phyloP scores from a whole-genome alignment of 2,329 filamentous ascomycete species.

The Hyphodiscus sp. region DNA sequence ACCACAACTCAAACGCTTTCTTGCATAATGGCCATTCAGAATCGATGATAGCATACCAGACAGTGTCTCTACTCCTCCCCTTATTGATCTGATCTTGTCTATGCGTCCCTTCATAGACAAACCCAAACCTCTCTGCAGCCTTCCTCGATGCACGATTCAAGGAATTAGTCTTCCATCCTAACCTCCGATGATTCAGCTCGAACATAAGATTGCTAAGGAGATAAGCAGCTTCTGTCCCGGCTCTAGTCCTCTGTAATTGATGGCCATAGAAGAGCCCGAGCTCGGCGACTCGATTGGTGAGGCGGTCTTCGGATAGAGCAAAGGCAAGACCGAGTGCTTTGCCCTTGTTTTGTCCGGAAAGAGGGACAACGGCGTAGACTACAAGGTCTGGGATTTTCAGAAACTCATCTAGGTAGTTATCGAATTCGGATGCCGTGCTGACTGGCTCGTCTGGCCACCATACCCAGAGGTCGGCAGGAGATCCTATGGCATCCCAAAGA shows the following conservation, averaged over 20 bases:
- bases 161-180: slow-evolving; percentile 57
- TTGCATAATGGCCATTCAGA: slow-evolving; percentile 48
- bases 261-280: slow-evolving; percentile 41
- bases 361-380: slow-evolving; percentile 5
- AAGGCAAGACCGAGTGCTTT: slow-evolving; percentile 8
- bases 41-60: slow-evolving; percentile 52
- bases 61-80: slow-evolving; percentile 48
- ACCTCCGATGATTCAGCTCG: slow-evolving; percentile 47
- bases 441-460: slow-evolving; percentile 8
- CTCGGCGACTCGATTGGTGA: slow-evolving; percentile 11
- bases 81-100: slow-evolving; percentile 53
- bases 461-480: slow-evolving; percentile 9
- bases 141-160: slow-evolving; percentile 45
- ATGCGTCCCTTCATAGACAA: slow-evolving; percentile 51
- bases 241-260: slow-evolving; percentile 43
- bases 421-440: slow-evolving; percentile 2
- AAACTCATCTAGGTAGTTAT: slow-evolving; percentile 3
- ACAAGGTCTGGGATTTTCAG: slow-evolving; percentile 3
- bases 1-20: slow-evolving; percentile 44
- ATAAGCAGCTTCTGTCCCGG: slow-evolving; percentile 51
- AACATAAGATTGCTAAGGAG: slow-evolving; percentile 46
- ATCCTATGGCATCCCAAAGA: slow-evolving; percentile 5
- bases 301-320: slow-evolving; percentile 3
- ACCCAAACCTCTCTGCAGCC: slow-evolving; percentile 50
- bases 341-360: slow-evolving; percentile 5